Evolutionary conservation across 768 basidiomycete species (phyloP), one percentile per base, ranked within the genome.

Genomic region (Daedaleopsis nitida): DNA sequence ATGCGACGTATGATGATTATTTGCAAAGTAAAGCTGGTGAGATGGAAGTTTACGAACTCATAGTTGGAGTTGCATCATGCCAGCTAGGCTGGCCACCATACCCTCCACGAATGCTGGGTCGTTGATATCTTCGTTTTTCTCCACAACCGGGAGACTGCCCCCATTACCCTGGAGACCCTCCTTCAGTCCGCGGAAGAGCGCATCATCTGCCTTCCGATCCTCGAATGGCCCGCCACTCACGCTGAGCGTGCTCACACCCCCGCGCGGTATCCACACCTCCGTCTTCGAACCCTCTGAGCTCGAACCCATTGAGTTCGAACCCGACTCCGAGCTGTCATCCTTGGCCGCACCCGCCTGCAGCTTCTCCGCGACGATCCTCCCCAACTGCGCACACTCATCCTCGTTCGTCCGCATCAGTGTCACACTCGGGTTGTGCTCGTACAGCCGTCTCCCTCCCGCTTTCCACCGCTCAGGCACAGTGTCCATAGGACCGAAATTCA

Each of bases 331-430:
- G 27, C 7, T 7, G 27, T 32, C 27, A 3, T 32, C 7, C 27
- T 7, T 3, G 4, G 4, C 27, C 27, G 27, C 27, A 3, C 27
- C 27, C 27, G 27, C 27, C 1, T 38, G 17, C 60, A 67, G 35
- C 50, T 60, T 64, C 38, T 59, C 42, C 24, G 57, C 63, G 35
- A 67, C 45, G 14, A 48, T 57, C 38, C 51, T 32, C 16, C 66
- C 66, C 3, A 67, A 47, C 42, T 17, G 21, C 52, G 38, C 51
- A 37, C 60, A 67, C 44, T 67, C 66, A 37, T 62, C 59, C 35
- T 49, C 21, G 9, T 58, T 57, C 47, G 66, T 67, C 19, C 66
- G 63, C 66, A 67, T 60, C 24, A 67, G 44, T n/a, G 63, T 67
- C 34, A 65, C 55, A 19, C 58, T 56, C 48, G 60, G 43, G 43